A percentile compares a stretch with the other conserved stretches of the same genome.
These are phyloP conservation scores for Avena atlantica DNA, from an alignment of 176 grass and related monocot species.

Conservation along the genomic window DNA sequence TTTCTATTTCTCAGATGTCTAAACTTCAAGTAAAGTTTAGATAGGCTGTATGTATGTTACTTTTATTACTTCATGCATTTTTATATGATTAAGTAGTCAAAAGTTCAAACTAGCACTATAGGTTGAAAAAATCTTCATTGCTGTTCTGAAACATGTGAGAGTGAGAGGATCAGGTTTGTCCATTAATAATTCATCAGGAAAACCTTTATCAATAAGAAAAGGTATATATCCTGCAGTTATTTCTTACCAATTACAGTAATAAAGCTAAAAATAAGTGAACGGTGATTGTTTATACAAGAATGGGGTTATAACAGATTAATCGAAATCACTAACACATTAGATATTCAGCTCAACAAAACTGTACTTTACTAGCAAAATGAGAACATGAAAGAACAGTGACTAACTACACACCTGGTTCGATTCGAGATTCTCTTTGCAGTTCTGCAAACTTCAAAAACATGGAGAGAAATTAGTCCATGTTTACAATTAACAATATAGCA, in stretches of 20 bases:
- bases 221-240: neutral
- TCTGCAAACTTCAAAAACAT: constrained; percentile 75
- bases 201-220: neutral
- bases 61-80: constrained; percentile 4
- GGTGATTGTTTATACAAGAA: constrained; percentile 18
- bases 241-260: neutral
- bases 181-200: neutral
- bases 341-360: constrained; percentile 11
- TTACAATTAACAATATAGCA: constrained; percentile 25
- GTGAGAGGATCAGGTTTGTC: neutral
- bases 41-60: neutral
- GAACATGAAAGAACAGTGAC: neutral
- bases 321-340: constrained; percentile 4
- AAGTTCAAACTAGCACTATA: constrained; percentile 1
- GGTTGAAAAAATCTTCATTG: neutral
- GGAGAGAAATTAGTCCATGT: constrained; percentile 31
- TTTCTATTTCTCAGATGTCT: constrained; percentile 4
- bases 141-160: constrained; percentile 2
- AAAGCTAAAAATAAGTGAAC: constrained; percentile 12
- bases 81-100: neutral
- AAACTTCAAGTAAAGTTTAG: neutral
- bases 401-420: constrained; percentile 69
- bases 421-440: constrained; percentile 85
- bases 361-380: constrained; percentile 29
- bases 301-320: neutral